Base-by-base conservation (phyloP, 495 filamentous ascomycete genomes). In the Xylaria grammica region DNA sequence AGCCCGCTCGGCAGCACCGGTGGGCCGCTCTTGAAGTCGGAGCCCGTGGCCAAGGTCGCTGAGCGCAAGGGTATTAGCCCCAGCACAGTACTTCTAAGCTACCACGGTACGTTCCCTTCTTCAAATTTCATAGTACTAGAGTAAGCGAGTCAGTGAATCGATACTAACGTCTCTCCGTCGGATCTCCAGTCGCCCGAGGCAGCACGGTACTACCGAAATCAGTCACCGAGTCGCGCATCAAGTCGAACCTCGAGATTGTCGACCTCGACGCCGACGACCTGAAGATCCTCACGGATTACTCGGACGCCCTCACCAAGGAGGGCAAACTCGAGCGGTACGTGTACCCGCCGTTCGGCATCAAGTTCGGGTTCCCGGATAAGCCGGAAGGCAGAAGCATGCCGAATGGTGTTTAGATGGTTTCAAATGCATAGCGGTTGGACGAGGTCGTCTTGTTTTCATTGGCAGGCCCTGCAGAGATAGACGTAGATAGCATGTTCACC, bases 321-420 rank as follows among this genome's bases (percentile, higher is more conserved):
- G 85, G 87, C 62, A 86, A 86, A 66, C 71, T 89, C 63, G 82
- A 84, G 75, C 84, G 91, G 69, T 94, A 86, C 65, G 89, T 95
- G 19, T 92, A 89, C 71, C 91, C 91, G 63, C 84, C 89, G 3
- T 95, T 94, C 74, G 90, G 90, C 2, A 79, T 91, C 20, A 82
- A 91, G 70, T 88, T 91, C 69, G 90, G 90, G 3, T 93, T 92
- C 78, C 90, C 90, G 24, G 90, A 93, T 70, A 91, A 90, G 84
- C 74, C 70, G 3, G 77, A 66, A 55, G 67, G 65, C 13, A 64
- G 59, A 52, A 71, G 59, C 38, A 11, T 72, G 50, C 67, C 72
- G 69, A 74, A 74, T 32, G 72, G 69, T 20, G 64, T 66, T 26
- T 70, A 57, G 46, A 17, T 22, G 20, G 22, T 19, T 1, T 27